Percentiles rank a stretch among this genome's conserved stretches.
These are phyloP conservation scores for Crithidia thermophila DNA, from an alignment of 208 protist species.

Conservation along the genomic window DNA sequence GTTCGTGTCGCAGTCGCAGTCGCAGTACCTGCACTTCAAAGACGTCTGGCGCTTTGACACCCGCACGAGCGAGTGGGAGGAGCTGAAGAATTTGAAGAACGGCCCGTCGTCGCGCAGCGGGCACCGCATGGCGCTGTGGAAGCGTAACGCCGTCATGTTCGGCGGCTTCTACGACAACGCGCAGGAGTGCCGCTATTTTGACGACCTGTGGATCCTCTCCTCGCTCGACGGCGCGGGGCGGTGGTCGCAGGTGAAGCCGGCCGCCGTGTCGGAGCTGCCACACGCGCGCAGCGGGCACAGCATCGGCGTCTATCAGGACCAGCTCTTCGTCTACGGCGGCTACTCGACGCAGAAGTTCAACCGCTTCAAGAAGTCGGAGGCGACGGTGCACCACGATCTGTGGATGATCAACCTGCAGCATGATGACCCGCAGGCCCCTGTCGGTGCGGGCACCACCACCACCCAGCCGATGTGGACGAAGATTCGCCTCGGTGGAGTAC, in stretches of 20 bases:
- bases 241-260: conserved; percentile 61
- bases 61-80: conserved; percentile 78
- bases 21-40: conserved; percentile 91
- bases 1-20: conserved; percentile 93
- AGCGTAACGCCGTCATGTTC: conserved; percentile 87
- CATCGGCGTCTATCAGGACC: conserved; percentile 85
- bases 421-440: background rate
- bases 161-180: conserved; percentile 94
- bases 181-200: conserved; percentile 86
- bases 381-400: conserved; percentile 90
- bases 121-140: conserved; percentile 92
- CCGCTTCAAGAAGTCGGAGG: conserved; percentile 89
- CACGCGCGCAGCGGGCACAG: conserved; percentile 82
- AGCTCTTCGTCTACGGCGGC: conserved; percentile 89
- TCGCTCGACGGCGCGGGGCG: conserved; percentile 74
- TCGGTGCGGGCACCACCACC: background rate
- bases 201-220: conserved; percentile 89
- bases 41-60: conserved; percentile 91
- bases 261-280: conserved; percentile 45
- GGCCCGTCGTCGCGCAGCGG: conserved; percentile 90
- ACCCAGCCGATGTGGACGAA: conserved; percentile 74
- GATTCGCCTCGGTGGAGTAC: conserved; percentile 77
- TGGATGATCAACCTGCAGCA: conserved; percentile 71
- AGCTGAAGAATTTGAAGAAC: conserved; percentile 78
- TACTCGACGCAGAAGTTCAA: conserved; percentile 90